These are phyloP conservation scores for Pyrus hybrid DNA, from an alignment of 331 rosid species.

Conservation along the genomic window DNA sequence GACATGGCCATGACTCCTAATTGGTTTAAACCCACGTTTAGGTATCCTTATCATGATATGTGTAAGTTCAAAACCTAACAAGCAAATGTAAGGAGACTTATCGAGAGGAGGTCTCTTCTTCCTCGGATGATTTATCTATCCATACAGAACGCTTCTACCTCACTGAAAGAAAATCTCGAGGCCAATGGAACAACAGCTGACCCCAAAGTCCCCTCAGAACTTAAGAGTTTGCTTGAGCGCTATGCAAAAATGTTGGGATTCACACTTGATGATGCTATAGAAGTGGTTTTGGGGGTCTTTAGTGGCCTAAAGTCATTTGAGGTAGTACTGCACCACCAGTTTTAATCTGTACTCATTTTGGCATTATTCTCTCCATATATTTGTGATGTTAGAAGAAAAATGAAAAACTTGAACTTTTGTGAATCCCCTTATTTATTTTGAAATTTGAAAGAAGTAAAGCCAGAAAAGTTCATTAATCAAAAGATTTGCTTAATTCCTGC, in stretches of 20 bases:
- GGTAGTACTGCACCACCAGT: too few relatives aligned
- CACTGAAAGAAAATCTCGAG: slow-evolving; percentile 61
- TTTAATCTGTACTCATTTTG: not conserved
- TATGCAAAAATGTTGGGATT: slow-evolving; percentile 60
- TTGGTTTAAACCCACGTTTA: too few relatives aligned
- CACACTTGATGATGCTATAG: slow-evolving; percentile 61
- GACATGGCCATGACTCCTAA: too few relatives aligned
- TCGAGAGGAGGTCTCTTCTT: slow-evolving; percentile 84
- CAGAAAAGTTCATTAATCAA: not conserved
- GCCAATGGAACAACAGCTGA: slow-evolving; percentile 53
- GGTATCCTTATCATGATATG: too few relatives aligned
- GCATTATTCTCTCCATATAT: not conserved
- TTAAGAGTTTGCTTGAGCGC: too few relatives aligned
- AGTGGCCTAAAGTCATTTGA: slow-evolving; percentile 35
- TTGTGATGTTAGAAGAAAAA: not conserved
- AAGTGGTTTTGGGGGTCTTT: slow-evolving; percentile 40
- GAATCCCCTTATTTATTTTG: not conserved
- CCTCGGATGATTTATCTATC: slow-evolving; percentile 90
- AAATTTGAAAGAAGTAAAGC: not conserved
- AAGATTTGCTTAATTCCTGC: not conserved
- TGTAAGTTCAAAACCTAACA: too few relatives aligned
- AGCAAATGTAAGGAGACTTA: slow-evolving; percentile 42
- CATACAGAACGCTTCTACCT: slow-evolving; percentile 61
- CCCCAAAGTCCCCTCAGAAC: slow-evolving; percentile 49
- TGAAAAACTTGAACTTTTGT: not conserved